Evolutionary conservation across 805 yeast species (phyloP), one percentile per base, ranked within the genome.

Genomic region (Candida loeiensis): DNA sequence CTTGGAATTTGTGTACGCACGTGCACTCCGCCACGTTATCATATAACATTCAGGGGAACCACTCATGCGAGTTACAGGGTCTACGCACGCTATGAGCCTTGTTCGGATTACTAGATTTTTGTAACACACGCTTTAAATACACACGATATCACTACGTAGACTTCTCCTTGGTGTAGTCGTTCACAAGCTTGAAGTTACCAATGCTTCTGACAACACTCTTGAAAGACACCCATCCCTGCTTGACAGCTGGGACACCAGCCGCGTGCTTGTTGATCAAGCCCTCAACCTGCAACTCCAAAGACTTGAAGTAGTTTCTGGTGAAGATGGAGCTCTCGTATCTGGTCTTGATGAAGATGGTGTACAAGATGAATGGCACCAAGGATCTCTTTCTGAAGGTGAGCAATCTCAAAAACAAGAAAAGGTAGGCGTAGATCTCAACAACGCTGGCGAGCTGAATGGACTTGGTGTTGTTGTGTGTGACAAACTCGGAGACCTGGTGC

Each of bases 241-340:
- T 67, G 22, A 56, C 58, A 2, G 55, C 55, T 11, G 73, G 71
- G 35, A 53, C 44, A 29, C 53, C 51, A 5, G 53, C 40, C n/a
- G 39, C 44, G n/a, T 44, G 31, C 19, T 50, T 44, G 53, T 54
- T 58, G 38, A 65, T 61, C 13, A 50, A 35, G n/a, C 53, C 53
- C 41, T 68, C 73, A 39, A 63, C 47, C 39, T 51, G 53, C 35
- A 84, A 80, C 61, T 85, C 95, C 68, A 82, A 68, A 38, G 73
- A 68, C 65, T 83, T 79, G 56, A 87, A 69, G 22, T 79, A 80
- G 46, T 75, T 67, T 63, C 86, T 81, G 41, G 88, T 82, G 66
- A 79, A 80, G 21, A 77, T 68, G 3, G 93, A 83, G 49, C 79
- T 80, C 56, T 87, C 95, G 57, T 71, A 85, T 61, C 95, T 78